Base-by-base conservation (phyloP, 1,284 basidiomycete genomes). In the Sporisorium exsertum region DNA sequence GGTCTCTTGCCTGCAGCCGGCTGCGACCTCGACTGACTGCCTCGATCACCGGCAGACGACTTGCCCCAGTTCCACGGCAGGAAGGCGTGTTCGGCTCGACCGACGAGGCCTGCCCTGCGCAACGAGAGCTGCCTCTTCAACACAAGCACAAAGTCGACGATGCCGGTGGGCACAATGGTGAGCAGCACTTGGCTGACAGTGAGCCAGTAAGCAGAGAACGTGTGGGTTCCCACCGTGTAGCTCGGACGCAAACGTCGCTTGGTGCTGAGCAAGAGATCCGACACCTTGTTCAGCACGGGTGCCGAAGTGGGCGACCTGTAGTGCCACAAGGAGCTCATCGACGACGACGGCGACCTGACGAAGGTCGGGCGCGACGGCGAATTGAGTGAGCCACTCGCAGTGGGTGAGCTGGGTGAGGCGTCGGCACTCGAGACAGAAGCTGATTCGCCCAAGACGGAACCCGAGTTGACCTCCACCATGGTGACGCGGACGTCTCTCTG, bases 401-500 rank as follows among this genome's bases (percentile, higher is more conserved):
- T 47, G 5, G 43, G 27, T 5, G 65, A 47, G 24, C 49, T 63
- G 9, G 64, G 26, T 8, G 66, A 43, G 18, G 65, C 18, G 8
- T 63, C 60, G 29, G 54, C 53, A 15, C 5, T 46, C 4, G 58
- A 10, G 12, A 37, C 18, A 3, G 33, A 16, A 12, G 40, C 51
- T n/a, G 59, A n/a, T 1, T 66, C 71, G 8, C 75, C 75, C 52
- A 64, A 61, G 7, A 77, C 50, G 6, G 75, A 77, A 24, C 75
- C 71, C 2, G 67, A 66, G 24, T 68, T 70, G 54, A 77, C 60
- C 27, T 77, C 75, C 51, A 77, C 66, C 54, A 71, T 65, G 5
- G 75, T 77, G 51, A 77, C 55, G 22, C 75, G 70, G 5, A 77
- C 64, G n/a, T 73, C 71, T 29, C 75, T 58, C 58, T 77, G 75